Conservation (phyloP, 1,284 basidiomycete species). For the Somion occarium region DNA sequence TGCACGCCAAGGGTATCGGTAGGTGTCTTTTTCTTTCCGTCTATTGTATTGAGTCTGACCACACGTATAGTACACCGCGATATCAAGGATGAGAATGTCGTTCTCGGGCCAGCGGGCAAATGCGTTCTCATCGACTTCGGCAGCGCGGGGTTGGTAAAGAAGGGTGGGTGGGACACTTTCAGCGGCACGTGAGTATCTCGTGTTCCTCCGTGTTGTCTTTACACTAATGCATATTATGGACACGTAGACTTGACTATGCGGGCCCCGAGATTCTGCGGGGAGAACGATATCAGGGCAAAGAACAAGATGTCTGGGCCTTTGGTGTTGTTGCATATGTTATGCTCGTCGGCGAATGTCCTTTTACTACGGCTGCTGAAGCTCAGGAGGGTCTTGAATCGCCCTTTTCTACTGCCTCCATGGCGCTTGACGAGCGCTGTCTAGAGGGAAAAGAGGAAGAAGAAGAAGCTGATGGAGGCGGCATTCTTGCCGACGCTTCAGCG, state of each 20-base stretch:
- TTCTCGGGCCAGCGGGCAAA: conserved; percentile 65
- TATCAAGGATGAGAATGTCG: conserved; percentile 98
- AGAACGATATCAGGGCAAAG: conserved; percentile 91
- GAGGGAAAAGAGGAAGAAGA: conserved; percentile 66
- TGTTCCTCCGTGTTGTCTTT: not conserved
- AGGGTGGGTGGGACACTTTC: conserved; percentile 91
- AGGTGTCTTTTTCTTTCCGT: conserved; percentile 21
- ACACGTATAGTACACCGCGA: conserved; percentile 83
- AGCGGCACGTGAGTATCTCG: conserved; percentile 75
- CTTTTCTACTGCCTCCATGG: conserved; percentile 66
- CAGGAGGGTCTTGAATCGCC: conserved; percentile 75
- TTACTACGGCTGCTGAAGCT: conserved; percentile 82
- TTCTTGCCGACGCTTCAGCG: conserved; percentile 73
- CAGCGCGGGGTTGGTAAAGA: conserved; percentile 84
- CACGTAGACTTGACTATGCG: conserved; percentile 85
- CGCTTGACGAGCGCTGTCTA: conserved; percentile 70
- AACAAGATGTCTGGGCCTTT: conserved; percentile 98
- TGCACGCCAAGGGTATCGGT: conserved; percentile 90
- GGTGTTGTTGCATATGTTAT: conserved; percentile 98
- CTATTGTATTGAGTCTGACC: conserved; percentile 4
- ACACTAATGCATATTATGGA: conserved; percentile 7
- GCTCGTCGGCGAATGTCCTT: conserved; percentile 93
- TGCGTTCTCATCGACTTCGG: conserved; percentile 97
- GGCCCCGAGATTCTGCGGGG: conserved; percentile 95
- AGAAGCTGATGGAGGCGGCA: conserved; percentile 77